Evolutionary conservation across 78 protist species (phyloP).

Genomic region (Cyanophora paradoxa): DNA sequence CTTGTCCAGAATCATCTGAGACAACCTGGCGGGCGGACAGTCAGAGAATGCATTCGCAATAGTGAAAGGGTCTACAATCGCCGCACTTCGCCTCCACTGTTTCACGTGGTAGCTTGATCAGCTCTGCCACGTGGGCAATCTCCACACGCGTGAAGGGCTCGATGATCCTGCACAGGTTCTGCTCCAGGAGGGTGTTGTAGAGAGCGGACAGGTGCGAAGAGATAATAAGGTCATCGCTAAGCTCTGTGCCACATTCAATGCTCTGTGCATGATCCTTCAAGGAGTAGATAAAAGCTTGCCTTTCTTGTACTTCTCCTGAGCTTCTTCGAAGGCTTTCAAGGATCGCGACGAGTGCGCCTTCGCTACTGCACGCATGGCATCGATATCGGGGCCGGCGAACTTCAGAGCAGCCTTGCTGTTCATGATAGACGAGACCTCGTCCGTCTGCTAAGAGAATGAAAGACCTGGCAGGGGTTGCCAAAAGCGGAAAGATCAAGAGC

Average conservation of each 20-base stretch:
- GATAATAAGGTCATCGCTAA: slow-evolving; percentile 50
- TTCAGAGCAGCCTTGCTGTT: slow-evolving; percentile 72
- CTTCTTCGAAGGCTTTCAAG: too few species aligned
- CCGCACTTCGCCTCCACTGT: slow-evolving; percentile 53
- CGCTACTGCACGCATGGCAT: slow-evolving; percentile 81
- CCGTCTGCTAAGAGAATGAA: slow-evolving; percentile 27
- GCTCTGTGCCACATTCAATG: slow-evolving; percentile 20
- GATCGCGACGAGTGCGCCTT: too few species aligned
- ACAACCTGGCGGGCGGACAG: slow-evolving; percentile 55
- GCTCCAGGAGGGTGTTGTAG: slow-evolving; percentile 82
- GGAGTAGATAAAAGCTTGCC: too few species aligned
- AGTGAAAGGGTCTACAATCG: too few species aligned
- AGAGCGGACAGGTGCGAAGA: slow-evolving; percentile 40
- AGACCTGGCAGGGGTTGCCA: background rate
- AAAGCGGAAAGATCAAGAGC: too few species aligned
- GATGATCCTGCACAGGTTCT: slow-evolving; percentile 77
- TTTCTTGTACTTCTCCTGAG: background rate
- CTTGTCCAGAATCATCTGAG: slow-evolving; percentile 93
- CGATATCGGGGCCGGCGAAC: slow-evolving; percentile 61
- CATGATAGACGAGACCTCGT: slow-evolving; percentile 72
- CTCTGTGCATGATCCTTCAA: too few species aligned
- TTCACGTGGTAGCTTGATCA: slow-evolving; percentile 62
- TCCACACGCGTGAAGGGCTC: slow-evolving; percentile 91
- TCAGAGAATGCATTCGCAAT: too few species aligned
- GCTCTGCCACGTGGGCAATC: slow-evolving; percentile 70